Evolutionary conservation across 2,329 filamentous ascomycete genomes (phyloP).

Genomic region (Daldinia sp.): DNA sequence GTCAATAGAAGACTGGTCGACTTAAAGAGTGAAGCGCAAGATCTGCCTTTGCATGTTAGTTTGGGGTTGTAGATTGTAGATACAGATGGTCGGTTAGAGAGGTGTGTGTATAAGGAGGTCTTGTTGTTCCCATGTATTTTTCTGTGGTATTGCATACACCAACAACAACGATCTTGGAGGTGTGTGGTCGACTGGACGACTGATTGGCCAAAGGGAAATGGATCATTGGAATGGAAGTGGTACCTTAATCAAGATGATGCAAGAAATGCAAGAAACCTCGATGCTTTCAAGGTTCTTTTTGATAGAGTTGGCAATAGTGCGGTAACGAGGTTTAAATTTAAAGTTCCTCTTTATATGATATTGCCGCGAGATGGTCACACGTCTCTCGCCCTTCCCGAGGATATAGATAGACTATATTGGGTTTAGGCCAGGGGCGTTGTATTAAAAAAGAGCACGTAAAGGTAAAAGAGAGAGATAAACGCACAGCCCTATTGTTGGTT

Average conservation of each 20-base stretch:
- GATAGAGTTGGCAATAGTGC: constrained; percentile 24
- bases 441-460: background rate
- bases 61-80: constrained; percentile 3
- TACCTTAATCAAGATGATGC: constrained; percentile 44
- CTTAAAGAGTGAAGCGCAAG: constrained; percentile 25
- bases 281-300: constrained; percentile 17
- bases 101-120: constrained; percentile 8
- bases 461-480: constrained; percentile 16
- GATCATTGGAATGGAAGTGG: constrained; percentile 18
- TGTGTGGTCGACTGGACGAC: constrained; percentile 27
- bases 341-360: constrained; percentile 23
- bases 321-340: constrained; percentile 24
- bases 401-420: constrained; percentile 8
- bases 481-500: constrained; percentile 32
- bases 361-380: constrained; percentile 27
- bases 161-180: constrained; percentile 16
- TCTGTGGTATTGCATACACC: constrained; percentile 14
- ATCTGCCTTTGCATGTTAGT: constrained; percentile 37
- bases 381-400: constrained; percentile 6
- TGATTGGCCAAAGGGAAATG: constrained; percentile 33
- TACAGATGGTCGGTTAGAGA: constrained; percentile 23
- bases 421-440: constrained; percentile 6
- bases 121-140: constrained; percentile 19
- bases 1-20: constrained; percentile 26
- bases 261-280: constrained; percentile 21